phyloP scores from a whole-genome alignment of 1,284 basidiomycete species.

The Heterobasidion annosum region DNA sequence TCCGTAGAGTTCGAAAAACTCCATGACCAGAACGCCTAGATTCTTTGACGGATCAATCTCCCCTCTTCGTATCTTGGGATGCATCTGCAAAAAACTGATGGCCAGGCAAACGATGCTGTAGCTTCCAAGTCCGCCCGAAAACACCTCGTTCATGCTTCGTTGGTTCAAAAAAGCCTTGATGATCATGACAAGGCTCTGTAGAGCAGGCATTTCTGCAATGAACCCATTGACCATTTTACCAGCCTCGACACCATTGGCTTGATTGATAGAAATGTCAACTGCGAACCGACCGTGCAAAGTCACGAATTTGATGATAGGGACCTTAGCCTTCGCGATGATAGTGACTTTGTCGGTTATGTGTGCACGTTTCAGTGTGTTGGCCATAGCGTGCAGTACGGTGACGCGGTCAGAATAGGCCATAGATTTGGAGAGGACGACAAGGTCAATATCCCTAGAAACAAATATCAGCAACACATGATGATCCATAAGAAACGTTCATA shows the following conservation, averaged over 20 bases:
- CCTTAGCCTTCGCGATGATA: slow-evolving; percentile 84
- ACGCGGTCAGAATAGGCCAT: slow-evolving; percentile 58
- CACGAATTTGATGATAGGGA: slow-evolving; percentile 91
- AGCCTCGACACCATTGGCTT: slow-evolving; percentile 76
- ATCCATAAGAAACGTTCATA: too few relatives aligned
- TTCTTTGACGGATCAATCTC: slow-evolving; percentile 87
- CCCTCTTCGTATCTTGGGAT: slow-evolving; percentile 85
- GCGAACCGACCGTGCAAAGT: slow-evolving; percentile 72
- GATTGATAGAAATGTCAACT: slow-evolving; percentile 89
- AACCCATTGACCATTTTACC: slow-evolving; percentile 81
- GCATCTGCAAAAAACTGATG: slow-evolving; percentile 92
- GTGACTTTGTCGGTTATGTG: slow-evolving; percentile 64
- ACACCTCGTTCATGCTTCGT: slow-evolving; percentile 95
- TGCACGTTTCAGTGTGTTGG: slow-evolving; percentile 54
- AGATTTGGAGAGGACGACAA: slow-evolving; percentile 58
- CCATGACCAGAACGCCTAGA: slow-evolving; percentile 86
- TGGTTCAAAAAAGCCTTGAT: slow-evolving; percentile 89
- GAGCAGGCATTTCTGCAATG: slow-evolving; percentile 64
- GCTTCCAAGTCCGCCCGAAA: slow-evolving; percentile 88
- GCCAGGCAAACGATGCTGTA: slow-evolving; percentile 93
- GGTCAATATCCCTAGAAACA: slow-evolving; percentile 58
- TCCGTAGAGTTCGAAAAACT: slow-evolving; percentile 97
- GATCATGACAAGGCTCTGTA: slow-evolving; percentile 77
- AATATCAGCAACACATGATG: too few relatives aligned
- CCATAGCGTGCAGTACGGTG: slow-evolving; percentile 51